Conservation (phyloP, 805 yeast species). For the Schwanniomyces polymorphus region DNA sequence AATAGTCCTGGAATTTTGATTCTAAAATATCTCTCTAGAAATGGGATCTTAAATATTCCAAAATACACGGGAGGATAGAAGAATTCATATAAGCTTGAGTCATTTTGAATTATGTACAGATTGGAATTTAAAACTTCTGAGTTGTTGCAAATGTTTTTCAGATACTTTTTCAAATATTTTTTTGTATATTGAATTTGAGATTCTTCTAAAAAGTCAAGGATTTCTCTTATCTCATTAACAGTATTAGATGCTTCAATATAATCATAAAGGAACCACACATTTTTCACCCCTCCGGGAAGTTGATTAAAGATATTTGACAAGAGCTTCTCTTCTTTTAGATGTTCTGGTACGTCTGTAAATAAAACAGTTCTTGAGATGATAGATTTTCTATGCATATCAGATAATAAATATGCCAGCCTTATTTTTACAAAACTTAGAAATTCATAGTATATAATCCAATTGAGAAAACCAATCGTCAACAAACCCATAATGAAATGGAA, state of each 20-base stretch:
- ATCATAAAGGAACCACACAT: slow-evolving; percentile 58
- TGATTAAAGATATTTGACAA: slow-evolving; percentile 31
- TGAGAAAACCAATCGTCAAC: slow-evolving; percentile 55
- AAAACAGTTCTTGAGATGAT: slow-evolving; percentile 33
- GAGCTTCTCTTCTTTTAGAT: slow-evolving; percentile 21
- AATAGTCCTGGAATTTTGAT: slow-evolving; percentile 29
- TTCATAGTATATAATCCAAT: slow-evolving; percentile 57
- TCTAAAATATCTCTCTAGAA: slow-evolving; percentile 15
- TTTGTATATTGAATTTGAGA: slow-evolving; percentile 20
- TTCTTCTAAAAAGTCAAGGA: slow-evolving; percentile 27
- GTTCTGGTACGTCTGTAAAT: slow-evolving; percentile 47
- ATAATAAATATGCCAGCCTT: slow-evolving; percentile 42
- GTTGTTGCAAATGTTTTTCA: neutral
- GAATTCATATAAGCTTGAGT: slow-evolving; percentile 2
- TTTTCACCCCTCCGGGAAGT: slow-evolving; percentile 55
- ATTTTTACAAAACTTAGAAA: slow-evolving; percentile 50
- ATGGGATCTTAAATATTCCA: slow-evolving; percentile 17
- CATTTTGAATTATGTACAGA: neutral
- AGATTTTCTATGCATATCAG: slow-evolving; percentile 22
- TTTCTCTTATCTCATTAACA: slow-evolving; percentile 21
- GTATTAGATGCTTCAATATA: slow-evolving; percentile 16
- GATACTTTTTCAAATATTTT: neutral
- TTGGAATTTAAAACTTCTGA: neutral
- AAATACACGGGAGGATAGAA: slow-evolving; percentile 37
- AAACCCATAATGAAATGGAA: slow-evolving; percentile 65